These are phyloP conservation scores for Ceratobasidium sp. DNA, from an alignment of 1,284 basidiomycete species.

Conservation along the genomic window DNA sequence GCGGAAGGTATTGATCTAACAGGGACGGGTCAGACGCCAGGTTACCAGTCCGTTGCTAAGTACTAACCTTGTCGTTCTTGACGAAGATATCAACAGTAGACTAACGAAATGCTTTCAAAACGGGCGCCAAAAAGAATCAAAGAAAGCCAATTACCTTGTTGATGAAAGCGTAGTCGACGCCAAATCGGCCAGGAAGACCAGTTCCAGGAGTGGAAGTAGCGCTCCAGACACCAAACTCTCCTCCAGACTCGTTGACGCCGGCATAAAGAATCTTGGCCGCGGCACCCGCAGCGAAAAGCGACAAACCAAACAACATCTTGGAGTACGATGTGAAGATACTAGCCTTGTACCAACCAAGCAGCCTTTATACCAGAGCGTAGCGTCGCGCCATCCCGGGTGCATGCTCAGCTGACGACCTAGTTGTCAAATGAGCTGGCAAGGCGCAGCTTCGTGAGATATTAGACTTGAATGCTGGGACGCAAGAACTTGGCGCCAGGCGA, in stretches of 20 bases:
- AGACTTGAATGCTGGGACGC: not conserved
- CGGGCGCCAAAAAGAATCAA: not conserved
- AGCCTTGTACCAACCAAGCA: not conserved
- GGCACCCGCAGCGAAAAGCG: conserved; percentile 40
- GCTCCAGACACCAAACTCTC: conserved; percentile 48
- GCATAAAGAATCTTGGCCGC: conserved; percentile 49
- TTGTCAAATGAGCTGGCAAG: not conserved
- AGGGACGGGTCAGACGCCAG: not conserved
- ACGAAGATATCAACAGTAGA: conserved; percentile 65
- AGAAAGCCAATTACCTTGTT: conserved; percentile 58
- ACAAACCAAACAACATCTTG: conserved; percentile 27
- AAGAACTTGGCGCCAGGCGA: conserved; percentile 10
- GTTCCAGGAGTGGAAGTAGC: conserved; percentile 38
- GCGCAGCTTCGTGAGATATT: not conserved
- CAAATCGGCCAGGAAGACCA: conserved; percentile 64
- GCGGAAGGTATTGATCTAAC: conserved; percentile 64
- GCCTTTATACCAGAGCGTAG: not conserved
- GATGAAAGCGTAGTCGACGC: conserved; percentile 65
- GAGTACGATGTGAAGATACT: too few relatives aligned
- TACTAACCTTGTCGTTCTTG: conserved; percentile 60
- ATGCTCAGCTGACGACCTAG: not conserved
- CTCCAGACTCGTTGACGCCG: conserved; percentile 50
- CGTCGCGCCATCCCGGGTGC: not conserved
- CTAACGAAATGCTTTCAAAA: conserved; percentile 51
- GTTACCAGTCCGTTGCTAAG: not conserved